Conservation (phyloP, 2,329 filamentous ascomycete genomes). For the Trichoderma hamatum region DNA sequence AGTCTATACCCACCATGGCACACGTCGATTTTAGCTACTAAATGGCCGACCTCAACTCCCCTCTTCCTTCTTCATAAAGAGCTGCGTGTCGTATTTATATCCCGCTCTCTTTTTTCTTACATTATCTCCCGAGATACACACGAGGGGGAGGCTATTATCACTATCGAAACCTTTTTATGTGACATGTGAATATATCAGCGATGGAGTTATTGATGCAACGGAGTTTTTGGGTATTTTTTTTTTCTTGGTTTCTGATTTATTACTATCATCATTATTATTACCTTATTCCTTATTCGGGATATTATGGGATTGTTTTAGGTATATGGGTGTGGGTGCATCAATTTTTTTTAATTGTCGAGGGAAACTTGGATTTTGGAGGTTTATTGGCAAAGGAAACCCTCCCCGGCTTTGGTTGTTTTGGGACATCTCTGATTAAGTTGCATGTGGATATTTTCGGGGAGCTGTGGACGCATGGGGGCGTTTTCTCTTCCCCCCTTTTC, state of each 20-base stretch:
- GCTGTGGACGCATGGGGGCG: slow-evolving; percentile 17
- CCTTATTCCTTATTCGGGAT: background rate
- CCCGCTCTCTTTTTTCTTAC: background rate
- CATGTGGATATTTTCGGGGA: slow-evolving; percentile 24
- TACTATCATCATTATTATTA: background rate
- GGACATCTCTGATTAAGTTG: slow-evolving; percentile 9
- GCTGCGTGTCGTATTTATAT: slow-evolving; percentile 18
- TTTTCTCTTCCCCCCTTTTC: background rate
- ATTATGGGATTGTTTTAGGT: background rate
- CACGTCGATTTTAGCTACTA: slow-evolving; percentile 66
- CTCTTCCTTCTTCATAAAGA: background rate
- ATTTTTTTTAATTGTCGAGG: background rate
- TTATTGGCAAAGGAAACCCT: slow-evolving; percentile 7
- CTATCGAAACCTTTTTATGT: slow-evolving; percentile 35
- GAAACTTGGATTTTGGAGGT: background rate
- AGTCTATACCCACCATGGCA: slow-evolving; percentile 54
- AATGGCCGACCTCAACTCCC: slow-evolving; percentile 33
- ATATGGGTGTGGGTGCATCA: slow-evolving; percentile 16
- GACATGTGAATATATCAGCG: slow-evolving; percentile 40
- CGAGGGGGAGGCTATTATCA: slow-evolving; percentile 31
- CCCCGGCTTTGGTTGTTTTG: background rate
- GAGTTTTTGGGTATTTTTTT: slow-evolving; percentile 20
- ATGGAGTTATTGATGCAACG: slow-evolving; percentile 36
- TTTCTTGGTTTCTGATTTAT: background rate
- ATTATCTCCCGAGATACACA: background rate